phyloP scores from a whole-genome alignment of 2,329 filamentous ascomycete species.

The Apiospora kogelbergensis region DNA sequence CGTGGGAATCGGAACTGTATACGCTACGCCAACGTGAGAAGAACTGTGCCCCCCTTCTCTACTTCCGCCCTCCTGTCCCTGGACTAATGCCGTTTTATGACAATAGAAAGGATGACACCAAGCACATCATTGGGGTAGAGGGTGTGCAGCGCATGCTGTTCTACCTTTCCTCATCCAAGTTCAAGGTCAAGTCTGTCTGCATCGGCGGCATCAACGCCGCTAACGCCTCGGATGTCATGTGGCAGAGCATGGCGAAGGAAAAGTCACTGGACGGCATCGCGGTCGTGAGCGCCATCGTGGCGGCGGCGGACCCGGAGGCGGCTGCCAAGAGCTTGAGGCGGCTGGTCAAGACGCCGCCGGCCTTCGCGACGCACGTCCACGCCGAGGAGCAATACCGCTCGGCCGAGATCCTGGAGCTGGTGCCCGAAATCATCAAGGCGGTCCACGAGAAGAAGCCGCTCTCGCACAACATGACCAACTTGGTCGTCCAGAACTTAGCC shows the following conservation, averaged over 20 bases:
- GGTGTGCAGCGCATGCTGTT: slow-evolving; percentile 68
- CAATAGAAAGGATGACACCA: slow-evolving; percentile 79
- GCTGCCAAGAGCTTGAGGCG: slow-evolving; percentile 60
- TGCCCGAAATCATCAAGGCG: slow-evolving; percentile 51
- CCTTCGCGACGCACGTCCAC: slow-evolving; percentile 22
- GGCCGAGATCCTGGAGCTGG: slow-evolving; percentile 26
- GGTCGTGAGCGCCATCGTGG: slow-evolving; percentile 86
- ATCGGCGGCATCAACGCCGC: slow-evolving; percentile 84
- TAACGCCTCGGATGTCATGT: slow-evolving; percentile 73
- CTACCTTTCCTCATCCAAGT: slow-evolving; percentile 51
- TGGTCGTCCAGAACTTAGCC: slow-evolving; percentile 92
- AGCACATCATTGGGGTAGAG: slow-evolving; percentile 72
- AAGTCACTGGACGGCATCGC: slow-evolving; percentile 79
- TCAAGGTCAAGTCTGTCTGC: slow-evolving; percentile 65
- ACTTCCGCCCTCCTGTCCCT: too few species aligned
- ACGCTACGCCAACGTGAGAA: slow-evolving; percentile 75
- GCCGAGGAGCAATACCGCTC: slow-evolving; percentile 16
- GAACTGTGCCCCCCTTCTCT: background rate
- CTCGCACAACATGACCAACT: slow-evolving; percentile 96
- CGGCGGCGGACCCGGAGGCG: slow-evolving; percentile 63
- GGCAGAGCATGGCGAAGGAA: slow-evolving; percentile 56
- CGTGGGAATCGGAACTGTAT: slow-evolving; percentile 87
- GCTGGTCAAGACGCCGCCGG: slow-evolving; percentile 48
- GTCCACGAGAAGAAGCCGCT: slow-evolving; percentile 68
- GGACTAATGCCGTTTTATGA: too few species aligned